These are phyloP conservation scores for Vitis rotundifolia DNA, from an alignment of 164 flowering plant genomes.

Conservation along the genomic window DNA sequence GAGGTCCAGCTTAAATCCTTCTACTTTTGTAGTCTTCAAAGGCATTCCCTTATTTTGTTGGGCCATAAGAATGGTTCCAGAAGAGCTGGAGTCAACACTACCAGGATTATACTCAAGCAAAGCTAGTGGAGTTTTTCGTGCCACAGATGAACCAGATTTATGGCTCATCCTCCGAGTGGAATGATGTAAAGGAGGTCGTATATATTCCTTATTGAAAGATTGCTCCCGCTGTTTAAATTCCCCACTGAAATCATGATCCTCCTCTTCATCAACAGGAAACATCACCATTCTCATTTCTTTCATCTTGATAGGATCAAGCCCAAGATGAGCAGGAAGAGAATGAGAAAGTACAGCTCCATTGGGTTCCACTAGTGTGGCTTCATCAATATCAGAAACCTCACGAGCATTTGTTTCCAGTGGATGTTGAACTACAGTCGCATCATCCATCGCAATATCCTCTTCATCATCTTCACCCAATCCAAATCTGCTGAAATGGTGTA, in stretches of 20 bases:
- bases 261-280: constrained; percentile 71
- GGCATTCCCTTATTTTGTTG: constrained; percentile 60
- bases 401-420: constrained; percentile 38
- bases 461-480: constrained; percentile 88
- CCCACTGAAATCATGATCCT: constrained; percentile 38
- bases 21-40: constrained; percentile 42
- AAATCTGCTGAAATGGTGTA: constrained; percentile 92
- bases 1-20: constrained; percentile 76
- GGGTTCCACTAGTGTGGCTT: constrained; percentile 28
- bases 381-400: constrained; percentile 49
- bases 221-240: constrained; percentile 32
- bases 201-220: constrained; percentile 34
- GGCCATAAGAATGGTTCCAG: constrained; percentile 69
- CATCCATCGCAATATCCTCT: constrained; percentile 77
- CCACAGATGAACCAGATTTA: constrained; percentile 44
- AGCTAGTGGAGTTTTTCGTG: constrained; percentile 71
- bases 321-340: constrained; percentile 95
- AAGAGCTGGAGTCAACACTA: constrained; percentile 42
- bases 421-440: constrained; percentile 37
- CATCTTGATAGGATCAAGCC: constrained; percentile 92
- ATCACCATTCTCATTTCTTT: constrained; percentile 83
- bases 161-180: constrained; percentile 34
- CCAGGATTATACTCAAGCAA: constrained; percentile 69
- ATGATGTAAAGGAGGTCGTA: constrained; percentile 44
- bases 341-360: constrained; percentile 59